phyloP scores from a whole-genome alignment of 2,329 filamentous ascomycete genomes.

The Colletotrichum sp. region DNA sequence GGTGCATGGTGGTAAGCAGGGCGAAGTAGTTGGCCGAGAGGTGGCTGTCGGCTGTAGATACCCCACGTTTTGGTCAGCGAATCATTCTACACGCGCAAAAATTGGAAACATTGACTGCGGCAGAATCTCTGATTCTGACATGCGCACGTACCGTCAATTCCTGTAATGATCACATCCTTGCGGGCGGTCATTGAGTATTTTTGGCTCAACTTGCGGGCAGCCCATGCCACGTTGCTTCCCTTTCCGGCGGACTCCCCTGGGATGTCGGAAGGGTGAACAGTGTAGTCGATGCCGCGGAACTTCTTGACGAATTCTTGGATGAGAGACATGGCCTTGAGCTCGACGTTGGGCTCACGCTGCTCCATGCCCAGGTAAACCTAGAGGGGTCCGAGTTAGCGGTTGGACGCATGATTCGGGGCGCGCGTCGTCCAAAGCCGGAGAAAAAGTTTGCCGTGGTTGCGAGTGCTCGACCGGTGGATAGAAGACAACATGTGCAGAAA shows the following conservation, averaged over 20 bases:
- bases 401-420: background rate
- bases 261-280: constrained; percentile 69
- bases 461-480: background rate
- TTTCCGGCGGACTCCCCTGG: constrained; percentile 74
- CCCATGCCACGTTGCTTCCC: constrained; percentile 77
- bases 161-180: constrained; percentile 71
- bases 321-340: constrained; percentile 66
- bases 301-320: constrained; percentile 67
- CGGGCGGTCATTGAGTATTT: constrained; percentile 59
- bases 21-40: constrained; percentile 72
- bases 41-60: constrained; percentile 68
- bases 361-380: constrained; percentile 79
- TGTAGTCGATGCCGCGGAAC: constrained; percentile 71
- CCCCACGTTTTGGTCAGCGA: constrained; percentile 30
- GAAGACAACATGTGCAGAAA: background rate
- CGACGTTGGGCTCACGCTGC: constrained; percentile 65
- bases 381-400: constrained; percentile 16
- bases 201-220: constrained; percentile 68
- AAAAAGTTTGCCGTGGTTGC: background rate
- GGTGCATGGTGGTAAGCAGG: constrained; percentile 67
- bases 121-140: constrained; percentile 12
- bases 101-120: constrained; percentile 22
- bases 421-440: constrained; percentile 1
- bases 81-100: constrained; percentile 23
- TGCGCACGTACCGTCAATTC: constrained; percentile 69